Evolutionary conservation across 2,329 filamentous ascomycete genomes (phyloP).

Genomic region (Geosmithia flava): DNA sequence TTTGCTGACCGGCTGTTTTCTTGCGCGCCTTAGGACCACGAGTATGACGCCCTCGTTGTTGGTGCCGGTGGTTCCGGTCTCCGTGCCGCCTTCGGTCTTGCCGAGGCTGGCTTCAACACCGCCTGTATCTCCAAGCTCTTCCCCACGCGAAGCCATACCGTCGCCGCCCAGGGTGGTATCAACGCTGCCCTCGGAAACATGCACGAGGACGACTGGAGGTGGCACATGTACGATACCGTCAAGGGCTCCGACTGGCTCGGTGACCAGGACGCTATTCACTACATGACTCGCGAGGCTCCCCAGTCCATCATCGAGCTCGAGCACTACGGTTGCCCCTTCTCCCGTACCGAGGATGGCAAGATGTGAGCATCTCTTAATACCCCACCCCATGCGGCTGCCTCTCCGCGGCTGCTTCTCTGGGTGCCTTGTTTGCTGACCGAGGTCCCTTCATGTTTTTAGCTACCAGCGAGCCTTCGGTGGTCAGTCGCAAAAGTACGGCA

Average conservation of each 20-base stretch:
- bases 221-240: constrained; percentile 99
- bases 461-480: constrained; percentile 99
- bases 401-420: neutral
- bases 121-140: constrained; percentile 82
- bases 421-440: constrained; percentile 4
- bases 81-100: constrained; percentile 73
- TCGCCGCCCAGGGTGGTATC: constrained; percentile 74
- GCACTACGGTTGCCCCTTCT: constrained; percentile 96
- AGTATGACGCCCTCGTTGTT: constrained; percentile 95
- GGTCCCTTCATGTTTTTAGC: constrained; percentile 24
- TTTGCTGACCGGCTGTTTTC: neutral
- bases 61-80: constrained; percentile 74
- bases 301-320: constrained; percentile 88
- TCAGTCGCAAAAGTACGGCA: constrained; percentile 88
- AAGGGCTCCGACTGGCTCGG: constrained; percentile 97
- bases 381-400: neutral
- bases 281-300: constrained; percentile 94
- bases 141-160: constrained; percentile 75
- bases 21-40: constrained; percentile 59
- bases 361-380: constrained; percentile 44
- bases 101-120: constrained; percentile 81
- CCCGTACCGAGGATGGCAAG: constrained; percentile 87
- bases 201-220: constrained; percentile 97
- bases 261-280: constrained; percentile 95
- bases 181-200: constrained; percentile 88